Evolutionary conservation across 345 rosid genomes (phyloP), one percentile per base, ranked within the genome.

Genomic region (Hibiscus mutabilis): DNA sequence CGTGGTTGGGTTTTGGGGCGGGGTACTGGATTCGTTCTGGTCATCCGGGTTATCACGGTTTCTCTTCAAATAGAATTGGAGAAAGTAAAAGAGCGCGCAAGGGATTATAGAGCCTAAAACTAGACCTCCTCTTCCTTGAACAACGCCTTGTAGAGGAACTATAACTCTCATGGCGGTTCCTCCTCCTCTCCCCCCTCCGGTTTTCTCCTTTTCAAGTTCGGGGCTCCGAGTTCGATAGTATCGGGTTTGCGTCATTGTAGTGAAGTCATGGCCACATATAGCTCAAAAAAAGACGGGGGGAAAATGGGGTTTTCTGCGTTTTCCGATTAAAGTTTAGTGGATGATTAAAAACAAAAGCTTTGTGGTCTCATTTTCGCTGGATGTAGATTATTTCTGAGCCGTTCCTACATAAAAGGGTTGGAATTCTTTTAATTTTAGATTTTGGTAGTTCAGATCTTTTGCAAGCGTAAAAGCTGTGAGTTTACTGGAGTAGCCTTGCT

Each of bases 111-210:
- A 87, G 73, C 99, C 99, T 46, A 95, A 70, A 67, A 95, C 83
- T 19, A 95, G 78, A 4, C 97, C 99, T 11, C 97, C 97, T 22
- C 97, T 81, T 16, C 97, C 97, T 66, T 94, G 99, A 62, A 91
- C 97, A 25, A 95, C 82, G 2, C 97, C 99, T 73, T 95, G 99
- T 66, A 95, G 79, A 1, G 99, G 99, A 53, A 95, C 97, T 29
- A 95, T 91, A 22, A 95, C 84, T 74, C 97, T 88, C 99, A 95
- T 95, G 82, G 85, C 97, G 33, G 96, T 86, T 44, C 91, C 81
- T 25, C 88, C 84, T 42, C 46, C 46, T 24, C 89, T 81, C 12
- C 89, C 82, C 12, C 81, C 69, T 7, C 52, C 29, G 37, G 66
- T n/a, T 29, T 52, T 80, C 33, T 78, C 79, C 22, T 84, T 76